Evolutionary conservation across 1,284 basidiomycete genomes (phyloP), one percentile per base, ranked within the genome.

Genomic region (Ceratobasidium sp.): DNA sequence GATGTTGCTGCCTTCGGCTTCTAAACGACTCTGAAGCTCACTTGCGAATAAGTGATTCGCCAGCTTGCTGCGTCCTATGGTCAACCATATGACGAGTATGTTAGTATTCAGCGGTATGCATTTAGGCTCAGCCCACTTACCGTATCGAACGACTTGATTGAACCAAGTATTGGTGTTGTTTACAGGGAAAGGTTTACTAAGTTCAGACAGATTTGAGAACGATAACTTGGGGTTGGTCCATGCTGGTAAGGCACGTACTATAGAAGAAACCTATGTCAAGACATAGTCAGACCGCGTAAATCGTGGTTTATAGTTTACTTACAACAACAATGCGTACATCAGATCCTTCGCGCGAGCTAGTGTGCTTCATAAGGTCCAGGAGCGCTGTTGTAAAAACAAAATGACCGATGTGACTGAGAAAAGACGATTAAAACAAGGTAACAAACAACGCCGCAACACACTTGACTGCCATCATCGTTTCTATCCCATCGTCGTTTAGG

Each of bases 241-340:
- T 23, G 12, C 28, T 26, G n/a, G 7, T 46, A 51, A 26, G 42
- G 12, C 44, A 15, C 51, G 66, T 7, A 26, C 44, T 15, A 15
- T 28, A 28, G 66, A 67, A 26, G 46, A 51, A 3, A 67, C n/a
- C 66, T 67, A 28, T 12, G 13, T 51, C 49, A 51, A 20, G 10
- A 51, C n/a, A n/a, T n/a, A n/a, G n/a, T n/a, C n/a, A n/a, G n/a
- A n/a, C 20, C 10, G 49, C 20, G 49, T 51, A 20, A 51, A 18
- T 58, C 7, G 13, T 26, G 26, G 9, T 12, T 26, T 42, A n/a
- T n/a, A 51, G 9, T 3, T 28, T 13, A 39, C 67, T 40, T 53
- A 69, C 67, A 15, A 12, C 15, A 18, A 69, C 49, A 15, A 69
- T 55, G 49, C 67, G 67, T 2, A 69, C 67, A 53, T 69, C 67